Evolutionary conservation across 2,329 filamentous ascomycete genomes (phyloP).

Genomic region (Fusarium buharicum): DNA sequence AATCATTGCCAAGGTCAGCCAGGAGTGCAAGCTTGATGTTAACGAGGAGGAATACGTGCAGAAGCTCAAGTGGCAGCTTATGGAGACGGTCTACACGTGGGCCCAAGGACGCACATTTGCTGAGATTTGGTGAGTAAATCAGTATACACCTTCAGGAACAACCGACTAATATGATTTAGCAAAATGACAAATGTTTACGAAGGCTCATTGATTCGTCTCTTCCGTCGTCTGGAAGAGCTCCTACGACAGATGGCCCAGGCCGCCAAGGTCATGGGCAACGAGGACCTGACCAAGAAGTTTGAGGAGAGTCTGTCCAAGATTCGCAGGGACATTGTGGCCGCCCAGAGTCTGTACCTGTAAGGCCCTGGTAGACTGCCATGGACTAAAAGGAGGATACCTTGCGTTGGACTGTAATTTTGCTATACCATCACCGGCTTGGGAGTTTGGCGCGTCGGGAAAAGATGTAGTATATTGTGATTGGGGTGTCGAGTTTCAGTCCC

Average conservation of each 20-base stretch:
- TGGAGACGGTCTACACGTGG: slow-evolving; percentile 96
- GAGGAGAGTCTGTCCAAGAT: slow-evolving; percentile 87
- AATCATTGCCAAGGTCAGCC: slow-evolving; percentile 90
- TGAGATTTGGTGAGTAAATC: slow-evolving; percentile 84
- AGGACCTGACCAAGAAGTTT: slow-evolving; percentile 92
- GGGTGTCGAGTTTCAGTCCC: slow-evolving; percentile 21
- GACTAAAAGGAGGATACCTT: slow-evolving; percentile 24
- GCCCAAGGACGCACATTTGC: slow-evolving; percentile 89
- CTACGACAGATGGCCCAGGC: slow-evolving; percentile 95
- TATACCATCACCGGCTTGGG: slow-evolving; percentile 40
- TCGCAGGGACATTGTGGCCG: slow-evolving; percentile 91
- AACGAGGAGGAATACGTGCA: slow-evolving; percentile 95
- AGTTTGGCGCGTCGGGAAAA: slow-evolving; percentile 43
- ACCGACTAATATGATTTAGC: slow-evolving; percentile 59
- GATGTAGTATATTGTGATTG: slow-evolving; percentile 21
- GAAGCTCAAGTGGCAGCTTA: slow-evolving; percentile 91
- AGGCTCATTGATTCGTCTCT: slow-evolving; percentile 93
- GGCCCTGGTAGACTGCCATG: background rate
- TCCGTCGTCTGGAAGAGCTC: slow-evolving; percentile 93
- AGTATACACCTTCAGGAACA: background rate
- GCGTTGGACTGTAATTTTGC: slow-evolving; percentile 30
- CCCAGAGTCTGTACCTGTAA: slow-evolving; percentile 91
- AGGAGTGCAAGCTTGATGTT: slow-evolving; percentile 92
- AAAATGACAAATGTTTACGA: slow-evolving; percentile 99
- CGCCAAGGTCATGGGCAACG: slow-evolving; percentile 97